These are phyloP conservation scores for Penicillium simplicissimum DNA, from an alignment of 495 filamentous ascomycete genomes.

Conservation along the genomic window DNA sequence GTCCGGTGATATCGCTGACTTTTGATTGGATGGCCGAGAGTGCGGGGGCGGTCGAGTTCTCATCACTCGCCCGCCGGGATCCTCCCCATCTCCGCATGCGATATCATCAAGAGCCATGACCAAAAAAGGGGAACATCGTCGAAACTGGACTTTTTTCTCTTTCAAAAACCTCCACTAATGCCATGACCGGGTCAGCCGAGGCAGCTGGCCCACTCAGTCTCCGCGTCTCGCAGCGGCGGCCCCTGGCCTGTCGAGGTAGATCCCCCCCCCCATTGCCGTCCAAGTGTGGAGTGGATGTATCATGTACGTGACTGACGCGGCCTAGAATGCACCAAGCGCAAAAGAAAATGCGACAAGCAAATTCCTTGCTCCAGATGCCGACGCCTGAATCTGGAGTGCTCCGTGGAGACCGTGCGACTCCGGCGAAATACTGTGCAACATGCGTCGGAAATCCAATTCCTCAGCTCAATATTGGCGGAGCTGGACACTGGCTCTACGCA, in stretches of 20 bases:
- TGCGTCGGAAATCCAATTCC: constrained; percentile 33
- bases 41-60: constrained; percentile 10
- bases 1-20: neutral
- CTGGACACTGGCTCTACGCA: constrained; percentile 21
- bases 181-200: constrained; percentile 16
- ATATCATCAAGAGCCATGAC: neutral
- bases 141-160: neutral
- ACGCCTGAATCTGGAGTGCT: constrained; percentile 32
- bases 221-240: constrained; percentile 35
- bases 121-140: constrained; percentile 3
- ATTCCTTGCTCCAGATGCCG: constrained; percentile 34
- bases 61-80: constrained; percentile 12
- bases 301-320: constrained; percentile 7
- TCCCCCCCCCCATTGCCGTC: neutral
- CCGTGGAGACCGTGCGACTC: constrained; percentile 32
- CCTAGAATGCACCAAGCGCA: constrained; percentile 35
- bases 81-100: constrained; percentile 3
- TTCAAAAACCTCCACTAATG: neutral
- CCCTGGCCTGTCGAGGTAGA: constrained; percentile 36
- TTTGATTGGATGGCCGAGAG: neutral
- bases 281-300: neutral
- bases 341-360: constrained; percentile 37
- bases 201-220: constrained; percentile 8
- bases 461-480: constrained; percentile 27
- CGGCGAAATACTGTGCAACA: constrained; percentile 31